Evolutionary conservation across 768 basidiomycete genomes (phyloP), one percentile per base, ranked within the genome.

Genomic region (Tylopilus vinaceipallidus): DNA sequence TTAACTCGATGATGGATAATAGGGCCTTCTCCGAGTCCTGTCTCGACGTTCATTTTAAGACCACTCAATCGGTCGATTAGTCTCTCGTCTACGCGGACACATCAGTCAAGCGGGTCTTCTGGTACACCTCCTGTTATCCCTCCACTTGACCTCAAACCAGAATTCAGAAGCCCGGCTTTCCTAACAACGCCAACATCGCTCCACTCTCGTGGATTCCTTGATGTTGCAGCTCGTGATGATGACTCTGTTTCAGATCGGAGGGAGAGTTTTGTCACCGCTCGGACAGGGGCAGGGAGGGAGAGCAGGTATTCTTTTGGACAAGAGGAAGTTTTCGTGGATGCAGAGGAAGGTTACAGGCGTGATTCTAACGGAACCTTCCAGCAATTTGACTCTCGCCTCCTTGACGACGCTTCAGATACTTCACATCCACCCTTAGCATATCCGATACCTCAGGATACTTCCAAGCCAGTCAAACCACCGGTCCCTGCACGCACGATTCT

Each of bases 41-140:
- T 78, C 54, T 74, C 75, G 8, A 70, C 81, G 0, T 88, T 88
- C 60, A 71, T 88, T 38, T 74, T 78, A 6, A 78, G 86, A 3
- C 81, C 79, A 12, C 66, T 87, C 49, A 88, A 86, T 59, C 74
- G 86, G 29, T 82, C 86, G 6, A 71, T 78, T 36, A 85, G 83
- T 22, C 75, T 84, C 50, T 79, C 77, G 1, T 87, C 85, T 2
- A 82, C 82, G 14, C 75, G 75, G 37, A 83, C 80, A 1, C 78
- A 83, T 48, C 65, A 73, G 30, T 80, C 81, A 4, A 68, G 69
- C 13, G 58, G 58, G 13, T 77, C 73, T 14, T 55, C 63, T 53
- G 59, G 65, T 50, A 59, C 71, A 19, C 73, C 69, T 4, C 81
- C 83, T 1, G 68, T 66, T 17, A 80, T 87, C 34, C 80, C 82